phyloP scores from a whole-genome alignment of 345 rosid genomes.

The Diplotaxis tenuifolia region DNA sequence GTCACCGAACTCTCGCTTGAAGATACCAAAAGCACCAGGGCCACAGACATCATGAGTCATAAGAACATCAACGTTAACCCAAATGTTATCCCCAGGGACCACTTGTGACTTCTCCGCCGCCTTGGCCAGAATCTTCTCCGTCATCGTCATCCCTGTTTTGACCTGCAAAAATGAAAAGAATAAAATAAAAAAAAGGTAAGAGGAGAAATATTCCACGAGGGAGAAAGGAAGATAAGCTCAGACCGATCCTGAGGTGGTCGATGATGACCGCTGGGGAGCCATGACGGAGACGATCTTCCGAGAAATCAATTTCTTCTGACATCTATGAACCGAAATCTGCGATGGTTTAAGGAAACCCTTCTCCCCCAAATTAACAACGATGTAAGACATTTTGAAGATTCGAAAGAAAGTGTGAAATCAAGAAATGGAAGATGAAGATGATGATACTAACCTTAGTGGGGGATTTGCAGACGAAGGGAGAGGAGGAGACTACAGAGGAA shows the following conservation, averaged over 20 bases:
- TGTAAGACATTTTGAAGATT: not conserved
- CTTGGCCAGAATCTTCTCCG: constrained; percentile 91
- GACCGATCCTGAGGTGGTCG: constrained; percentile 83
- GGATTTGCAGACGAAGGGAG: constrained; percentile 15
- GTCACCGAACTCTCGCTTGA: constrained; percentile 85
- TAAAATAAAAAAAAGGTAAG: not conserved
- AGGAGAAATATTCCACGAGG: not conserved
- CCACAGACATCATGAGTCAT: constrained; percentile 99
- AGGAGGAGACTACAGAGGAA: constrained; percentile 13
- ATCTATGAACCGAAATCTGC: constrained; percentile 46
- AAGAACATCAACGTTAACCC: constrained; percentile 88
- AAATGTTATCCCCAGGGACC: constrained; percentile 87
- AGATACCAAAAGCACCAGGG: constrained; percentile 88
- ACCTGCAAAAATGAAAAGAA: constrained; percentile 47
- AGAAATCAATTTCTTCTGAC: constrained; percentile 50
- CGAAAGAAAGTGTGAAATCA: not conserved
- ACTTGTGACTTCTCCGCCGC: constrained; percentile 72
- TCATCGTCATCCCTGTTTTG: constrained; percentile 92
- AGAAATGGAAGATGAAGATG: not conserved
- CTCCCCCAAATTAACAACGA: constrained; percentile 23
- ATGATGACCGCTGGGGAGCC: constrained; percentile 82
- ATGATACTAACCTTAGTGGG: not conserved
- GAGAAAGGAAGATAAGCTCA: constrained; percentile 17
- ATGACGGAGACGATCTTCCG: constrained; percentile 72
- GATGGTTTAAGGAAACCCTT: constrained; percentile 51